Conservation (phyloP, 192 early-diverging fungal species). For the Coemansia sp. region DNA sequence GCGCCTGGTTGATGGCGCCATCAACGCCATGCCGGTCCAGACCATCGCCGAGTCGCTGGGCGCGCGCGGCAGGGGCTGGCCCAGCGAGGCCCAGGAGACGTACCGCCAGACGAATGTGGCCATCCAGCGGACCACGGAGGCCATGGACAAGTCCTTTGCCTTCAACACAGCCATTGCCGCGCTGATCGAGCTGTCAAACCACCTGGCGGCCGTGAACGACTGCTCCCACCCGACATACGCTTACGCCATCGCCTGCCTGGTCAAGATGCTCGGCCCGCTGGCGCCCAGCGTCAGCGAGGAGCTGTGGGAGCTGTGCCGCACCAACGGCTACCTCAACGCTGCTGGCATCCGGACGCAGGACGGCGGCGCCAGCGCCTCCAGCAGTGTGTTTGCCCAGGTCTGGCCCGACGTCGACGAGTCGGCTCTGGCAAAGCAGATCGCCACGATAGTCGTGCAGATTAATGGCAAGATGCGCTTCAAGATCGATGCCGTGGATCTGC, state of each 20-base stretch:
- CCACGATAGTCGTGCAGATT: slow-evolving; percentile 57
- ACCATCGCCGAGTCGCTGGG: slow-evolving; percentile 50
- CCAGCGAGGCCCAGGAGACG: slow-evolving; percentile 33
- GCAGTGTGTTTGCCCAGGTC: slow-evolving; percentile 54
- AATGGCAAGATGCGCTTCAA: slow-evolving; percentile 79
- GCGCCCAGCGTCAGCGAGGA: slow-evolving; percentile 76
- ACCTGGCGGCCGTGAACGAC: slow-evolving; percentile 27
- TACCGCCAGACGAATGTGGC: slow-evolving; percentile 36
- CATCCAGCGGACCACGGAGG: slow-evolving; percentile 46
- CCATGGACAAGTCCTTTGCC: slow-evolving; percentile 50
- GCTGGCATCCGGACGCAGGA: neutral
- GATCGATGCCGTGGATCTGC: slow-evolving; percentile 40
- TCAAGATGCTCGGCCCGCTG: slow-evolving; percentile 74
- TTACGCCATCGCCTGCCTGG: slow-evolving; percentile 55
- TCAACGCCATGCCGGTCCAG: slow-evolving; percentile 47
- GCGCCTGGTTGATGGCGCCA: slow-evolving; percentile 55
- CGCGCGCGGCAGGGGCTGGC: slow-evolving; percentile 19
- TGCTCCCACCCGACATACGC: slow-evolving; percentile 54
- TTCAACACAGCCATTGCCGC: slow-evolving; percentile 86
- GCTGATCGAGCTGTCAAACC: slow-evolving; percentile 79
- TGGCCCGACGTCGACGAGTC: slow-evolving; percentile 61
- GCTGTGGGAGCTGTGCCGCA: slow-evolving; percentile 57
- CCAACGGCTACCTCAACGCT: slow-evolving; percentile 26
- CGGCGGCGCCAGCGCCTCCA: neutral
- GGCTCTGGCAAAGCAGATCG: slow-evolving; percentile 54